Percentiles rank a stretch among this genome's conserved stretches.
Evolutionary conservation across 2,329 filamentous ascomycete genomes (phyloP).

Genomic region (Claviceps capensis): DNA sequence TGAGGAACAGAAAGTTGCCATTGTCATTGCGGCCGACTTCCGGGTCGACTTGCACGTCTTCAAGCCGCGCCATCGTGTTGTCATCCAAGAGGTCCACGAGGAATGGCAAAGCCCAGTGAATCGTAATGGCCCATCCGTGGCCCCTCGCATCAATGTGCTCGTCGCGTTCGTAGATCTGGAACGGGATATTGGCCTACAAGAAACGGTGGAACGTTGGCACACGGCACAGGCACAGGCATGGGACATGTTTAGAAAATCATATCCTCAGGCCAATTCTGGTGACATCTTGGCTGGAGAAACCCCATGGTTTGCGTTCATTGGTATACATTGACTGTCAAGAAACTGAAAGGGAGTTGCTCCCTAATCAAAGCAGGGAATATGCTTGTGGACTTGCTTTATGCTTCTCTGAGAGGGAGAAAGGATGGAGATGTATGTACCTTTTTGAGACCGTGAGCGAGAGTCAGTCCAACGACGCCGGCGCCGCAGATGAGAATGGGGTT

Average conservation of each 20-base stretch:
- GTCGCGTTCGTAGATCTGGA: slow-evolving; percentile 19
- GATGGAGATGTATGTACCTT: slow-evolving; percentile 12
- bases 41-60: slow-evolving; percentile 17
- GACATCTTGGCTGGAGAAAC: too few relatives aligned
- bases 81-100: slow-evolving; percentile 14
- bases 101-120: slow-evolving; percentile 40
- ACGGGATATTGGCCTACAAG: slow-evolving; percentile 16
- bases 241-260: too few relatives aligned
- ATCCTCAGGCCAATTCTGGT: too few relatives aligned
- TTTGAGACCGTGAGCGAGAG: slow-evolving; percentile 22
- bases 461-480: slow-evolving; percentile 23
- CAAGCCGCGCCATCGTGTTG: slow-evolving; percentile 11
- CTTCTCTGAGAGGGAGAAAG: not conserved
- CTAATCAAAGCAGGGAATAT: too few relatives aligned
- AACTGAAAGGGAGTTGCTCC: too few relatives aligned
- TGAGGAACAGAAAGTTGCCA: slow-evolving; percentile 27
- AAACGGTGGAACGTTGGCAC: not conserved
- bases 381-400: too few relatives aligned
- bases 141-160: slow-evolving; percentile 15
- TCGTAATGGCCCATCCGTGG: slow-evolving; percentile 45
- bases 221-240: not conserved
- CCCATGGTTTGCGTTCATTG: too few relatives aligned
- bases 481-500: slow-evolving; percentile 23
- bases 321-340: too few relatives aligned
- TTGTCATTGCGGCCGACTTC: slow-evolving; percentile 25